Conservation (phyloP, 2,329 filamentous ascomycete species). For the Fusarium temperatum region DNA sequence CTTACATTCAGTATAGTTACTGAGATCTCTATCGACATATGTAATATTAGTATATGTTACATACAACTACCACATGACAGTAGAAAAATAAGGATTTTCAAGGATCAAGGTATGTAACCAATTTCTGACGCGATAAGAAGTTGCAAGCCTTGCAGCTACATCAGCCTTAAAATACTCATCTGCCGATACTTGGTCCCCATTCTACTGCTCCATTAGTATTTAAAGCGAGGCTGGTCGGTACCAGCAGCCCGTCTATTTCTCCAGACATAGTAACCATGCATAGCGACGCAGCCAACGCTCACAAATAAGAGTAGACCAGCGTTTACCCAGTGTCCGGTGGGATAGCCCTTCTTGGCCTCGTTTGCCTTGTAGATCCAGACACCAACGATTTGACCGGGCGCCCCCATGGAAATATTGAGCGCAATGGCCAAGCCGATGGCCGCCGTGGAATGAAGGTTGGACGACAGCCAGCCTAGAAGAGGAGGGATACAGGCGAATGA, state of each 20-base stretch:
- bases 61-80: neutral
- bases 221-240: constrained; percentile 24
- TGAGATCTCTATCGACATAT: too few relatives aligned
- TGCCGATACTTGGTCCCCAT: too few relatives aligned
- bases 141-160: too few relatives aligned
- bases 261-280: constrained; percentile 64
- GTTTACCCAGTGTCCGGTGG: constrained; percentile 74
- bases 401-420: constrained; percentile 70
- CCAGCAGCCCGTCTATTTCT: constrained; percentile 46
- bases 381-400: constrained; percentile 73
- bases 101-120: rapidly evolving
- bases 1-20: neutral
- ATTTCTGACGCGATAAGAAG: neutral
- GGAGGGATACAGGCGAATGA: constrained; percentile 73
- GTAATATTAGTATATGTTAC: too few relatives aligned
- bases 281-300: constrained; percentile 59
- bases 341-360: constrained; percentile 68
- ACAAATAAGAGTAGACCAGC: constrained; percentile 67
- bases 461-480: constrained; percentile 71
- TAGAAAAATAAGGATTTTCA: too few relatives aligned
- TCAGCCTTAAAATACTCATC: too few relatives aligned
- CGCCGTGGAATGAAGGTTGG: constrained; percentile 70
- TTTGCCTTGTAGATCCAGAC: constrained; percentile 76
- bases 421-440: constrained; percentile 73
- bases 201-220: constrained; percentile 11